phyloP scores from a whole-genome alignment of 1,284 basidiomycete species.

The Boletus smithii region DNA sequence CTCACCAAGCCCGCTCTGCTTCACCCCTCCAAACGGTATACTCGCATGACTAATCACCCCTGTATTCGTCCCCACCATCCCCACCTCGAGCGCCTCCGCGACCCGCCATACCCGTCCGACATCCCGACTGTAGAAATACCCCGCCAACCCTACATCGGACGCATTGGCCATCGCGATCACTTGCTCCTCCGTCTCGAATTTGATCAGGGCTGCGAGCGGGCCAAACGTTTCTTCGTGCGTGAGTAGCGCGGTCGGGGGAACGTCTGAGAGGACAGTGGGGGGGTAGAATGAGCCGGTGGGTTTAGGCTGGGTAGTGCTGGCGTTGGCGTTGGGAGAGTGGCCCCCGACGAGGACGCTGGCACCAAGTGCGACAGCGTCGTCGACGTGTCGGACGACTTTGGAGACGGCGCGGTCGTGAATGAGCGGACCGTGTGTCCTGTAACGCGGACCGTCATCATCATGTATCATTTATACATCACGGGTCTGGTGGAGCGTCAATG shows the following conservation, averaged over 20 bases:
- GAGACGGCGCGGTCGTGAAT: conserved; percentile 84
- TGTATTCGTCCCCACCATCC: conserved; percentile 93
- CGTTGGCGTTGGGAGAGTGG: conserved; percentile 46
- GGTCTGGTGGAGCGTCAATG: too few relatives aligned
- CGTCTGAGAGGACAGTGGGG: conserved; percentile 88
- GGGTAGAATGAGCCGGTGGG: conserved; percentile 68
- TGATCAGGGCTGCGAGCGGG: conserved; percentile 72
- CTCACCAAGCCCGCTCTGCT: conserved; percentile 77
- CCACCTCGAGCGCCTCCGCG: conserved; percentile 95
- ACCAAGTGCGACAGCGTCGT: conserved; percentile 80
- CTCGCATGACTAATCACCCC: conserved; percentile 76
- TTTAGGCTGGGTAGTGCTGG: conserved; percentile 35
- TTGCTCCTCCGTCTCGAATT: conserved; percentile 92
- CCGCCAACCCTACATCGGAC: conserved; percentile 84
- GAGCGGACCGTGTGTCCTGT: conserved; percentile 88
- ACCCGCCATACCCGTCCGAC: conserved; percentile 91
- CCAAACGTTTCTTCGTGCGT: conserved; percentile 87
- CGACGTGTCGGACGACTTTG: conserved; percentile 86
- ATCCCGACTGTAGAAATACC: conserved; percentile 92
- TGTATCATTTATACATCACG: background rate
- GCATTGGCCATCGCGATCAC: conserved; percentile 86
- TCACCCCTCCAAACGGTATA: conserved; percentile 93
- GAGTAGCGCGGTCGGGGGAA: conserved; percentile 64
- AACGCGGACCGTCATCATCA: background rate
- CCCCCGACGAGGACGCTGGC: conserved; percentile 90